Conservation (phyloP, 352 stramenopile genomes). For the Phytophthora foliorum region DNA sequence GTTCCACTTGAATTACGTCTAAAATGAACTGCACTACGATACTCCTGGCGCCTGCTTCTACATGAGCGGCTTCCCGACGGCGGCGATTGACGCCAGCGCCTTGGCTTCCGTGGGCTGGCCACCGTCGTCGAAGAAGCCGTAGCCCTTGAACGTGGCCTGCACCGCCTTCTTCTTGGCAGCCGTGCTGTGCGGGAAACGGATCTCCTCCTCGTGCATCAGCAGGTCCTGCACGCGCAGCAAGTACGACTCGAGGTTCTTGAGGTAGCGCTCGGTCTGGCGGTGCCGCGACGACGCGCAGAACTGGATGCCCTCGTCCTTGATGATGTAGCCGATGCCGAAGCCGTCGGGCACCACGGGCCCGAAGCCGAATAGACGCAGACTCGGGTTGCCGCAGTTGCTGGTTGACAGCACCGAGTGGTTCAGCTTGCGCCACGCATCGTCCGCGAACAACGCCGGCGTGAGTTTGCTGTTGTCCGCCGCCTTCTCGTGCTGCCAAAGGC, state of each 20-base stretch:
- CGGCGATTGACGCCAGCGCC: conserved; percentile 37
- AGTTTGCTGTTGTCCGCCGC: conserved; percentile 39
- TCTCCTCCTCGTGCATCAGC: conserved; percentile 80
- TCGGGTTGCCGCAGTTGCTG: conserved; percentile 97
- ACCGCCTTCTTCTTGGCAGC: conserved; percentile 59
- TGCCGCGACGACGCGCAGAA: conserved; percentile 88
- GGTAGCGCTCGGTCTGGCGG: conserved; percentile 84
- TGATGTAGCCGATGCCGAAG: conserved; percentile 98
- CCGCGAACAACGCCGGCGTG: conserved; percentile 89
- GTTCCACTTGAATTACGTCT: conserved; percentile 27
- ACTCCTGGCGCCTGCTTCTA: conserved; percentile 19
- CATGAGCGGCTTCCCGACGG: conserved; percentile 49
- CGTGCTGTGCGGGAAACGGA: conserved; percentile 75
- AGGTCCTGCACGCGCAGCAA: conserved; percentile 83
- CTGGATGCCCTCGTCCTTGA: conserved; percentile 95
- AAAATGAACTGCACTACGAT: conserved; percentile 10
- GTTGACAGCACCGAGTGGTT: conserved; percentile 97
- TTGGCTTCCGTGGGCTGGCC: conserved; percentile 45
- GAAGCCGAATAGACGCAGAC: conserved; percentile 95
- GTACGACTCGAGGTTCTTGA: conserved; percentile 87
- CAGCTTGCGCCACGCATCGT: conserved; percentile 90
- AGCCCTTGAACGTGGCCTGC: conserved; percentile 71
- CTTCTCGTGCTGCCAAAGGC: conserved; percentile 80
- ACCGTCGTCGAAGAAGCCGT: conserved; percentile 84
- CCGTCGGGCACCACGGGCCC: conserved; percentile 94